A percentile compares a stretch with the other conserved stretches of the same genome.
Conservation (phyloP, 2,329 filamentous ascomycete genomes). For the Penicillium nordicum region DNA sequence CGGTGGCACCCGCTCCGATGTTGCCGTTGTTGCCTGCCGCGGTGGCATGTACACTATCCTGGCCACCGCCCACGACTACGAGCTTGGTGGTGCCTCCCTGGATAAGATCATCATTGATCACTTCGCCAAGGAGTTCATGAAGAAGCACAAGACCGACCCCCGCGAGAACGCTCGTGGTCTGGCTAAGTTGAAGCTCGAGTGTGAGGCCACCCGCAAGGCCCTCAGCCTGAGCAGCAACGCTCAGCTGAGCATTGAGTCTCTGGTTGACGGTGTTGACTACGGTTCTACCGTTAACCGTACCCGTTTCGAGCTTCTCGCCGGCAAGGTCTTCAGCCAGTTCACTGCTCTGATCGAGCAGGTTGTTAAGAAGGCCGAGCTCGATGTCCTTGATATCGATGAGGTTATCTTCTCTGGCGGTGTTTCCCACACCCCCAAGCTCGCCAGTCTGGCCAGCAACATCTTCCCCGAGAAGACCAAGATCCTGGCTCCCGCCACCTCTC, state of each 20-base stretch:
- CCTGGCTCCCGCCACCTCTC: constrained; percentile 74
- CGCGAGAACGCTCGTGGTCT: constrained; percentile 74
- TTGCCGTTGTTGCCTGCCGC: constrained; percentile 83
- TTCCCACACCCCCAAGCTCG: constrained; percentile 90
- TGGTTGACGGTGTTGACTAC: constrained; percentile 87
- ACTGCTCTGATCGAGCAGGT: constrained; percentile 78
- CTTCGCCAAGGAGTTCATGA: constrained; percentile 98
- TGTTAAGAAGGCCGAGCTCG: constrained; percentile 85
- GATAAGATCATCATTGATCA: constrained; percentile 92
- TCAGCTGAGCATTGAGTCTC: constrained; percentile 86
- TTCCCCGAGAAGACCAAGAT: constrained; percentile 79
- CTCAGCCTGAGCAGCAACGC: constrained; percentile 85
- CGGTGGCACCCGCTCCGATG: constrained; percentile 87
- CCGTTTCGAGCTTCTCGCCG: constrained; percentile 83
- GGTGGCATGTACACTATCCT: constrained; percentile 96
- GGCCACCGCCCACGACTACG: constrained; percentile 92
- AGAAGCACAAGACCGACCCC: constrained; percentile 91
- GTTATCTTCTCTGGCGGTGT: constrained; percentile 90
- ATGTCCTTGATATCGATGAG: constrained; percentile 89
- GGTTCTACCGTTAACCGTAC: constrained; percentile 87
- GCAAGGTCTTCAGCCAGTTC: constrained; percentile 85
- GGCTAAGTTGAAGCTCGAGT: constrained; percentile 88
- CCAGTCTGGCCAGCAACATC: constrained; percentile 70
- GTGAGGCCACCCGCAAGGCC: constrained; percentile 87
- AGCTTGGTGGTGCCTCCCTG: constrained; percentile 78